Base-by-base conservation (phyloP, 768 basidiomycete species). In the Panus rudis region DNA sequence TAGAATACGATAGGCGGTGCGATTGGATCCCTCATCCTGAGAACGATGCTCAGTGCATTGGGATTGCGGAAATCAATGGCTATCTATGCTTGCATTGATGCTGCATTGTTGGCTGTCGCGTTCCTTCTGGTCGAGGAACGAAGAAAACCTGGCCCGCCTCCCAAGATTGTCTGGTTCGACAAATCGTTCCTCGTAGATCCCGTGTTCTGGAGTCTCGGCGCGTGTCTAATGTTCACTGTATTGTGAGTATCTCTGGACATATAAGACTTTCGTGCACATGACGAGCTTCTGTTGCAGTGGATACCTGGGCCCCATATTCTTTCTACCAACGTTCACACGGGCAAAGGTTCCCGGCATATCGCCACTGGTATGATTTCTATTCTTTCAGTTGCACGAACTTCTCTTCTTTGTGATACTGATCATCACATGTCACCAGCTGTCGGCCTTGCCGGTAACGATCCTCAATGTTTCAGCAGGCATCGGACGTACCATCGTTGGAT, bases 41-140 rank as follows among this genome's bases (percentile, higher is more conserved):
- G 47, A 13, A 33, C 37, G 32, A 38, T 54, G 17, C 52, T 67
- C 1, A 53, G 55, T 5, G 48, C 47, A 4, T 20, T 66, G 23
- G 63, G 64, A 1, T 60, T 62, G 34, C 51, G 60, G 12, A 55
- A 59, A 17, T 59, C 63, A 3, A 55, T 66, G 39, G 50, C 63
- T 13, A 53, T 60, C 32, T 63, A 62, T 44, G 52, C 57, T 26
- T 56, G 51, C 42, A 42, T 57, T 34, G 54, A 62, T 41, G 56
- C 55, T 4, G 45, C 60, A 6, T 39, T 57, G 4, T 55, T 60
- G 49, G 43, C 48, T 7, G 37, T 45, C 13, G 61, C 59, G 10
- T 60, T 58, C 49, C 52, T 61, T 37, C 45, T 65, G 50, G 52
- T 67, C 41, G 56, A 60, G 19, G 61, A 61, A 32, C 60, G 62